Conservation (phyloP, 768 basidiomycete genomes). For the Agrocybe pediades region DNA sequence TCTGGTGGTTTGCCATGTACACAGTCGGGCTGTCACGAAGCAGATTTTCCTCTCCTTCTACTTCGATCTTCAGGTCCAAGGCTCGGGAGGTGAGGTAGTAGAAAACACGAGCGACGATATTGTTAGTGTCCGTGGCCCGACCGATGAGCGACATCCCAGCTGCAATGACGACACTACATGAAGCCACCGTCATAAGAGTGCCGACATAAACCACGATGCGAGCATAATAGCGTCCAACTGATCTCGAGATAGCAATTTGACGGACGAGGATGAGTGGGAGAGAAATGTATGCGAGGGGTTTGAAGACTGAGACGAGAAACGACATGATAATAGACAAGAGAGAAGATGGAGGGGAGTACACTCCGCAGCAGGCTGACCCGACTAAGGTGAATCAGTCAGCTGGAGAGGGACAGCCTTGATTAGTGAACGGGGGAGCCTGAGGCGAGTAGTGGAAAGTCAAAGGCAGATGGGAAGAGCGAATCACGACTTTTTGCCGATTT, state of each 20-base stretch:
- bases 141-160: conserved; percentile 68
- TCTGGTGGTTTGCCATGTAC: conserved; percentile 90
- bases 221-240: conserved; percentile 69
- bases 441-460: not conserved
- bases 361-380: not conserved
- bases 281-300: conserved; percentile 76
- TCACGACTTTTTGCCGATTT: conserved; percentile 12
- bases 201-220: conserved; percentile 73
- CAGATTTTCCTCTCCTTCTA: conserved; percentile 84
- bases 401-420: conserved; percentile 5
- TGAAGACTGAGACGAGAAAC: conserved; percentile 58
- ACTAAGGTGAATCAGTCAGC: conserved; percentile 2
- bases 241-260: conserved; percentile 59
- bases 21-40: conserved; percentile 71
- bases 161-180: conserved; percentile 71
- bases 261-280: conserved; percentile 70
- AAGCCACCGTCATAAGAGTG: conserved; percentile 68
- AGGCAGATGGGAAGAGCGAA: conserved; percentile 1
- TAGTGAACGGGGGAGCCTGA: not conserved
- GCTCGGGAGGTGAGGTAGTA: conserved; percentile 65
- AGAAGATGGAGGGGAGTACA: conserved; percentile 1
- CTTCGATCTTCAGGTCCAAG: conserved; percentile 67
- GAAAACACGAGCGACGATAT: conserved; percentile 81
- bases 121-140: conserved; percentile 77
- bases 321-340: conserved; percentile 50